Conservation (phyloP, 2,329 filamentous ascomycete genomes). For the Neoscytalidium dimidiatum region DNA sequence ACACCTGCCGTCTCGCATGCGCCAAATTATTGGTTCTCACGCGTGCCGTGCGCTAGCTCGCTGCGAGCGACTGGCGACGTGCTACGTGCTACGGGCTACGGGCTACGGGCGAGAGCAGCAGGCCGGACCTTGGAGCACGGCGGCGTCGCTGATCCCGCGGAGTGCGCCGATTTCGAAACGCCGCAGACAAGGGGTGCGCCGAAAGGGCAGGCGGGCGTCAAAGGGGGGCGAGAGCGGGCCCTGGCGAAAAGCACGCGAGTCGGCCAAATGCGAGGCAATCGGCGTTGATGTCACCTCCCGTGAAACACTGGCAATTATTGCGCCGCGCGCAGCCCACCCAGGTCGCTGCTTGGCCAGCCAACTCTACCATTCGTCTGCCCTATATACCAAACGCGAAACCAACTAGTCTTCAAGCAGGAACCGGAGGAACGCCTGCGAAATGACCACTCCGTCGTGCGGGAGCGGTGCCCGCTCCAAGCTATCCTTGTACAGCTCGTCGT, state of each 20-base stretch:
- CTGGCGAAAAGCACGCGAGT: neutral
- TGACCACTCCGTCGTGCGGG: slow-evolving; percentile 76
- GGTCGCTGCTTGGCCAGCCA: too few relatives aligned
- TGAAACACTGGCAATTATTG: slow-evolving; percentile 11
- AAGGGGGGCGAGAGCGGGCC: neutral
- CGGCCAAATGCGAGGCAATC: too few relatives aligned
- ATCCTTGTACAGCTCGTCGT: slow-evolving; percentile 67
- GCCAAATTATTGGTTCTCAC: neutral
- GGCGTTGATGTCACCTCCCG: slow-evolving; percentile 11
- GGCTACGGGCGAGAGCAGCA: neutral
- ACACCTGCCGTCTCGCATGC: neutral
- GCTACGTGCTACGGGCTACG: too few relatives aligned
- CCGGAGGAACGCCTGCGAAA: slow-evolving; percentile 72
- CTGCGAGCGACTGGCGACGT: neutral
- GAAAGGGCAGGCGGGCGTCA: slow-evolving; percentile 4
- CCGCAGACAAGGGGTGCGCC: slow-evolving; percentile 9
- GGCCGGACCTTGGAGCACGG: neutral
- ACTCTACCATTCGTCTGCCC: slow-evolving; percentile 4
- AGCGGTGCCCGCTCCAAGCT: slow-evolving; percentile 66
- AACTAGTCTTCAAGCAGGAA: slow-evolving; percentile 65
- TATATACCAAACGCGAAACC: neutral
- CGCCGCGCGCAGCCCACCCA: neutral
- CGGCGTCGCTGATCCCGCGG: neutral
- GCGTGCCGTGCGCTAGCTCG: neutral
- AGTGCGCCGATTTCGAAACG: slow-evolving; percentile 2